Evolutionary conservation across 2,329 filamentous ascomycete species (phyloP).

Genomic region (Trichoderma endophyticum): DNA sequence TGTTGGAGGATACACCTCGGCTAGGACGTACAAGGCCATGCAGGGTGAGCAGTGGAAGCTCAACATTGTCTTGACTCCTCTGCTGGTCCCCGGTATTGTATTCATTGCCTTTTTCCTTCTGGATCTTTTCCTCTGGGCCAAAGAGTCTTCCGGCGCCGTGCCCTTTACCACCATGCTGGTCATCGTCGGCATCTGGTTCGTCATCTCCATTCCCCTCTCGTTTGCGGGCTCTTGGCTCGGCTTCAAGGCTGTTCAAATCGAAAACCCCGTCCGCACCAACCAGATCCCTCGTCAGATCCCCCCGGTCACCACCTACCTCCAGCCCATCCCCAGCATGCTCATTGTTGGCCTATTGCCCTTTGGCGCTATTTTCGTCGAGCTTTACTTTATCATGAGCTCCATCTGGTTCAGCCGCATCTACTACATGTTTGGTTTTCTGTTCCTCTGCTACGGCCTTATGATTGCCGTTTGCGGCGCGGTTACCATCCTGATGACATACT

Average conservation of each 20-base stretch:
- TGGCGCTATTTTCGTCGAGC: constrained; percentile 93
- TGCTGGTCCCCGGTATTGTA: constrained; percentile 80
- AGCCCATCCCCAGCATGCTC: constrained; percentile 83
- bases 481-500: constrained; percentile 93
- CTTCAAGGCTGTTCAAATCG: constrained; percentile 70
- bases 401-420: constrained; percentile 99
- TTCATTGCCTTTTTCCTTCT: constrained; percentile 89
- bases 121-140: constrained; percentile 94
- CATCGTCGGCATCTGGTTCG: constrained; percentile 90
- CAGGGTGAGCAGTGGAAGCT: constrained; percentile 91
- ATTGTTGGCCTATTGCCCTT: constrained; percentile 92
- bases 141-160: constrained; percentile 86
- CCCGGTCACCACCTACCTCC: constrained; percentile 76
- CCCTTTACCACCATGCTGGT: constrained; percentile 97
- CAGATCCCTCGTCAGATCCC: constrained; percentile 98
- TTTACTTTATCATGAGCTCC: constrained; percentile 99
- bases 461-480: constrained; percentile 91
- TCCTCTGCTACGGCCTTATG: constrained; percentile 96
- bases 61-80: constrained; percentile 83
- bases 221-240: constrained; percentile 89
- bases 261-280: constrained; percentile 87
- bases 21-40: constrained; percentile 91
- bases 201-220: constrained; percentile 91
- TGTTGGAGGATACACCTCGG: constrained; percentile 85
- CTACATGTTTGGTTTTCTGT: constrained; percentile 99